phyloP scores from a whole-genome alignment of 495 filamentous ascomycete genomes.

The Penicillium odoratum region DNA sequence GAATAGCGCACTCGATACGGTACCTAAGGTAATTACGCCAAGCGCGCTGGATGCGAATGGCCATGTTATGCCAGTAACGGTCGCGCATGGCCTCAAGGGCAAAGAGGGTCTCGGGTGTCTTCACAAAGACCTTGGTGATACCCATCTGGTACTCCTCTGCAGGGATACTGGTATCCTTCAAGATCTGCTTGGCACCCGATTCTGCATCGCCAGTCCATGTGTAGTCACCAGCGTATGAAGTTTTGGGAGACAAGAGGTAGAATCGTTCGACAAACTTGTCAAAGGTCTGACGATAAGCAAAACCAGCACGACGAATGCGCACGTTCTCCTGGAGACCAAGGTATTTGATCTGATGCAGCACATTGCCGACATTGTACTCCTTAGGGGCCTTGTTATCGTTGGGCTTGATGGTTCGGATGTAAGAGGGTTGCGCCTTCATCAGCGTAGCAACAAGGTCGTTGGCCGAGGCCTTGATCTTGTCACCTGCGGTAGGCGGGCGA shows the following conservation, averaged over 20 bases:
- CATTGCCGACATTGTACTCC: slow-evolving; percentile 89
- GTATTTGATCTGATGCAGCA: slow-evolving; percentile 99
- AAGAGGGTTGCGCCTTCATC: slow-evolving; percentile 96
- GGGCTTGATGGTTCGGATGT: slow-evolving; percentile 98
- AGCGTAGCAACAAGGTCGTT: slow-evolving; percentile 93
- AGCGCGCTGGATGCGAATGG: slow-evolving; percentile 92
- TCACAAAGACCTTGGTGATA: slow-evolving; percentile 96
- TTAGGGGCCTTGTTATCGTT: slow-evolving; percentile 96
- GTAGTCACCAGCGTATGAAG: slow-evolving; percentile 94
- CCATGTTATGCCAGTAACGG: slow-evolving; percentile 99
- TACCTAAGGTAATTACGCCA: slow-evolving; percentile 97
- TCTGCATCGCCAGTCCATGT: slow-evolving; percentile 89
- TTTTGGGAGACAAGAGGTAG: slow-evolving; percentile 91
- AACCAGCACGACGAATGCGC: slow-evolving; percentile 92
- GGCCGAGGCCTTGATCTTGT: slow-evolving; percentile 95
- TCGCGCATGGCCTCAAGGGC: slow-evolving; percentile 97
- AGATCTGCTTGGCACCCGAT: slow-evolving; percentile 86
- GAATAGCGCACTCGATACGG: slow-evolving; percentile 84
- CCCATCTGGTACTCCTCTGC: slow-evolving; percentile 96
- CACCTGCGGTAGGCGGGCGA: slow-evolving; percentile 89
- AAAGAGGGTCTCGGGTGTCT: slow-evolving; percentile 96
- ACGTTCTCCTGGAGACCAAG: slow-evolving; percentile 99
- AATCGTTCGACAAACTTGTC: slow-evolving; percentile 99
- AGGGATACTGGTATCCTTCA: slow-evolving; percentile 94
- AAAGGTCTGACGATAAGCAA: slow-evolving; percentile 96